These are phyloP conservation scores for Beauveria asiatica DNA, from an alignment of 2,329 filamentous ascomycete genomes.

Conservation along the genomic window DNA sequence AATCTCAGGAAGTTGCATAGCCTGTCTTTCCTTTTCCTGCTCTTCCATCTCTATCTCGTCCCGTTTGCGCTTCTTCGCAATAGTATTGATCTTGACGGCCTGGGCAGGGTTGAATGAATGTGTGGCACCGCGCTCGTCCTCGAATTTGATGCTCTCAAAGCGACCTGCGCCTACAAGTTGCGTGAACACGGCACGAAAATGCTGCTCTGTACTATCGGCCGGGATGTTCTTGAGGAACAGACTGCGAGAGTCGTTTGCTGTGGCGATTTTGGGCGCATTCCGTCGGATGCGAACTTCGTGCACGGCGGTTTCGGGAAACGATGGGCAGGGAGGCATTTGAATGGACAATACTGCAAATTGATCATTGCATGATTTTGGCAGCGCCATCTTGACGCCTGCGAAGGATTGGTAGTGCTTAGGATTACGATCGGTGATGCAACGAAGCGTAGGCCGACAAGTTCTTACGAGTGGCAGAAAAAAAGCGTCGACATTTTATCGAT, in stretches of 20 bases:
- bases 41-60: conserved; percentile 47
- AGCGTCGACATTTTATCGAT: conserved; percentile 2
- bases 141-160: conserved; percentile 72
- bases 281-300: conserved; percentile 85
- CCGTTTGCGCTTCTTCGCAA: conserved; percentile 34
- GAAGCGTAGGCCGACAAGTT: background rate
- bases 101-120: conserved; percentile 40
- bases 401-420: background rate
- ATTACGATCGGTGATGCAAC: background rate
- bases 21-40: conserved; percentile 45
- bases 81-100: conserved; percentile 29
- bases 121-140: conserved; percentile 39
- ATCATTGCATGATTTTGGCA: conserved; percentile 23
- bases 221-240: conserved; percentile 90
- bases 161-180: conserved; percentile 66
- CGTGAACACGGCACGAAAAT: conserved; percentile 68
- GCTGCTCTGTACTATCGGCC: conserved; percentile 68
- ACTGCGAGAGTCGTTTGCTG: conserved; percentile 64
- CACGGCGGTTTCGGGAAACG: conserved; percentile 52
- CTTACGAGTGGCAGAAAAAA: background rate
- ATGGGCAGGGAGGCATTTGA: conserved; percentile 52
- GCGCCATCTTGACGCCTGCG: conserved; percentile 20
- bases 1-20: conserved; percentile 54
- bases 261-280: conserved; percentile 71
- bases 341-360: conserved; percentile 66